These are phyloP conservation scores for Xerocomus potaroensis DNA, from an alignment of 768 basidiomycete species.

Conservation along the genomic window DNA sequence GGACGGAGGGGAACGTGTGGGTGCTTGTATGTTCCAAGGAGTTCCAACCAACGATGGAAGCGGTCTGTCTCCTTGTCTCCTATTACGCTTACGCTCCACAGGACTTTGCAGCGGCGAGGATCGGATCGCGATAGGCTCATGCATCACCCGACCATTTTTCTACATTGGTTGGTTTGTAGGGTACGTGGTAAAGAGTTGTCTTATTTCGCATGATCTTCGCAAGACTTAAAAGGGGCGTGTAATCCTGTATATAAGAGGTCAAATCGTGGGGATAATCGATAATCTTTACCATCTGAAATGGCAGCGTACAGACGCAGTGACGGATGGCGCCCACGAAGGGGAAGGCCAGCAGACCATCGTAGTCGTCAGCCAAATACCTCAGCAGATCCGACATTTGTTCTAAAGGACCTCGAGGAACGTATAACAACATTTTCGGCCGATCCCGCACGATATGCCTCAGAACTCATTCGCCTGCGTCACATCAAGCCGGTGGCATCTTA, in stretches of 20 bases:
- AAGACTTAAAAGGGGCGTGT: no score
- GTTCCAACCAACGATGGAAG: no score
- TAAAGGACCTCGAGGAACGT: slow-evolving; percentile 17
- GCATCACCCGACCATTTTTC: no score
- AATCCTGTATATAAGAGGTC: background rate
- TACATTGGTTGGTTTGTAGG: no score
- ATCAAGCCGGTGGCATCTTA: slow-evolving; percentile 47
- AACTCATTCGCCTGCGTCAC: slow-evolving; percentile 34
- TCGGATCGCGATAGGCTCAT: no score
- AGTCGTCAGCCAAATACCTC: background rate
- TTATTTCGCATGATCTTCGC: no score
- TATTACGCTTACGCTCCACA: no score
- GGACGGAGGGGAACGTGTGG: no score
- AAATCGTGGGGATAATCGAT: background rate
- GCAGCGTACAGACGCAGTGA: slow-evolving; percentile 12
- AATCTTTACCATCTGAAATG: slow-evolving; percentile 3
- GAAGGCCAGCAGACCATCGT: slow-evolving; percentile 6
- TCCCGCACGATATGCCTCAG: slow-evolving; percentile 6
- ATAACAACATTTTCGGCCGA: slow-evolving; percentile 18
- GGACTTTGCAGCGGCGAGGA: no score
- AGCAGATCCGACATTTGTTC: slow-evolving; percentile 10
- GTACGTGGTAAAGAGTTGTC: no score
- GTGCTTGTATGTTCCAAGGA: no score
- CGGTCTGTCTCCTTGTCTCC: no score
- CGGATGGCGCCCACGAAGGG: slow-evolving; percentile 13